Evolutionary conservation across 768 basidiomycete species (phyloP).

Genomic region (Kwoniella sp.): DNA sequence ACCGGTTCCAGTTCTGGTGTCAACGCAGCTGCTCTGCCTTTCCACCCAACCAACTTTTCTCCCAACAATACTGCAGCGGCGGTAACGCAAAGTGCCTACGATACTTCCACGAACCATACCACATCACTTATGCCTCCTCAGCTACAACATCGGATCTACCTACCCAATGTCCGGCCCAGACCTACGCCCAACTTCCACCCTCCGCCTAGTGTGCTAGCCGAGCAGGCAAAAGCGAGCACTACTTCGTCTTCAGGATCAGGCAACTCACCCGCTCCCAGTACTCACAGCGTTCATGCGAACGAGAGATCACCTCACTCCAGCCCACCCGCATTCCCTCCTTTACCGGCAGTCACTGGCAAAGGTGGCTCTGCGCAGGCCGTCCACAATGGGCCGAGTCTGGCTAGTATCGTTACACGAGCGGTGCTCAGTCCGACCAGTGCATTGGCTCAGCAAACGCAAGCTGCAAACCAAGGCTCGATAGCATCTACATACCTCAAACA

Average conservation of each 20-base stretch:
- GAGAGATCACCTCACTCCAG: slow-evolving; percentile 4
- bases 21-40: slow-evolving; percentile 38
- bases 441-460: slow-evolving; percentile 26
- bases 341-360: slow-evolving; percentile 30
- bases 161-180: slow-evolving; percentile 43
- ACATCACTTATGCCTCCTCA: slow-evolving; percentile 52
- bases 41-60: slow-evolving; percentile 32
- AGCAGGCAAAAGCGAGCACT: slow-evolving; percentile 20
- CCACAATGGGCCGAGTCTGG: slow-evolving; percentile 45
- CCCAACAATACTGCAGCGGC: neutral
- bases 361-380: neutral
- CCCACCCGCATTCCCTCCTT: slow-evolving; percentile 51
- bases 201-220: slow-evolving; percentile 44
- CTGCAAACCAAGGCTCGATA: slow-evolving; percentile 8
- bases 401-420: slow-evolving; percentile 54
- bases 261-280: slow-evolving; percentile 8
- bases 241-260: slow-evolving; percentile 22
- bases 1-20: slow-evolving; percentile 12
- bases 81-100: slow-evolving; percentile 10
- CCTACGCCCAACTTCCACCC: slow-evolving; percentile 48
- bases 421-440: slow-evolving; percentile 47
- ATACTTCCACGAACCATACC: slow-evolving; percentile 39
- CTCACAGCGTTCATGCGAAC: neutral
- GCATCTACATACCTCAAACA: slow-evolving; percentile 12
- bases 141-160: slow-evolving; percentile 55